Evolutionary conservation across 1,284 basidiomycete genomes (phyloP).

Genomic region (Irpex sp.): DNA sequence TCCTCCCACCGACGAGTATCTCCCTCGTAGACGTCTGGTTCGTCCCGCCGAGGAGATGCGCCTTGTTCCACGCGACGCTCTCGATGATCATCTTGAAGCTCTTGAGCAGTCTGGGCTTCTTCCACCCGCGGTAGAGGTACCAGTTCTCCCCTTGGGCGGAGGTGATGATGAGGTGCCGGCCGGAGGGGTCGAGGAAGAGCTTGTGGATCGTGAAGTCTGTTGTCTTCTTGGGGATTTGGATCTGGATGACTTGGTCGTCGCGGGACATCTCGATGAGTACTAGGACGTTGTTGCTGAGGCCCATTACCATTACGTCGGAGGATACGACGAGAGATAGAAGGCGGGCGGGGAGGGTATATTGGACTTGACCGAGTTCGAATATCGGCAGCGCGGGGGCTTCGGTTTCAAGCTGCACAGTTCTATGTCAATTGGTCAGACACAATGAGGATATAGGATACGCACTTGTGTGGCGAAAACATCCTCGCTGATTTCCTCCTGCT

Average conservation of each 20-base stretch:
- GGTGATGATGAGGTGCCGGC: constrained; percentile 84
- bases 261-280: constrained; percentile 84
- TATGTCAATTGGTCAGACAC: no score
- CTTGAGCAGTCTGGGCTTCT: constrained; percentile 76
- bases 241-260: constrained; percentile 75
- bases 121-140: constrained; percentile 83
- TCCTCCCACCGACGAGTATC: constrained; percentile 85
- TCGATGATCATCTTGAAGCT: constrained; percentile 87
- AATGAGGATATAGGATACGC: no score
- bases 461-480: constrained; percentile 40
- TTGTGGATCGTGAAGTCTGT: constrained; percentile 70
- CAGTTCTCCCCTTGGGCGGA: constrained; percentile 91
- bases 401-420: constrained; percentile 12
- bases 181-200: constrained; percentile 89
- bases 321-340: constrained; percentile 79
- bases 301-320: constrained; percentile 86
- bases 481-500: constrained; percentile 42
- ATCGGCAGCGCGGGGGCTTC: constrained; percentile 44
- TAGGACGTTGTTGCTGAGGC: constrained; percentile 70
- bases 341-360: constrained; percentile 82
- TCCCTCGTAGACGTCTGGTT: constrained; percentile 76
- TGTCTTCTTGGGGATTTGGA: constrained; percentile 72
- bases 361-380: constrained; percentile 84
- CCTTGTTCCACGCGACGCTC: constrained; percentile 90
- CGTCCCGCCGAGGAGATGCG: constrained; percentile 61